Evolutionary conservation across 495 filamentous ascomycete genomes (phyloP), one percentile per base, ranked within the genome.

Genomic region (Cercophora samala): DNA sequence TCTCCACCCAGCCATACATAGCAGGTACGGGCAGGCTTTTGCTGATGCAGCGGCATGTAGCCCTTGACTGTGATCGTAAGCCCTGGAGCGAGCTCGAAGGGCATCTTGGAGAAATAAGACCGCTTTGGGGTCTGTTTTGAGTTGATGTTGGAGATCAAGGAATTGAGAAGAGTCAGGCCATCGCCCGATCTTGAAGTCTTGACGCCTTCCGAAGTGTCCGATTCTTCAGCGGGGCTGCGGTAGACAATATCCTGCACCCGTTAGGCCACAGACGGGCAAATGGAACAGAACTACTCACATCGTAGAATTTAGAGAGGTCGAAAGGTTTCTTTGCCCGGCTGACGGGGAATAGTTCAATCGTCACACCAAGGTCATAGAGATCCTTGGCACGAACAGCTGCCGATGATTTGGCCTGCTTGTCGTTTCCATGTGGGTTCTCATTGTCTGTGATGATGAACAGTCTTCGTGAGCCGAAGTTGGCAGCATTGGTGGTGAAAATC

Each of bases 371-470:
- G 73, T 99, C 96, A 70, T 98, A 97, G 6, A 99, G 77, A 82
- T 99, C 96, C 73, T 95, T 95, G 24, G 95, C 96, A 46, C 93
- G 86, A 3, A 93, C 91, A 8, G 92, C 89, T 3, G 96, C 90
- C 21, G 89, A 87, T 53, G 89, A 90, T 52, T 87, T 89, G 22
- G 89, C 76, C 6, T 82, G 78, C 73, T 92, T 94, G 69, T 90
- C 89, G 3, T 85, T 79, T 1, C 77, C 82, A 73, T 97, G 92
- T 5, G 96, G 95, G 74, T 93, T 85, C 74, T 99, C 96, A 65
- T 97, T 90, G 72, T 98, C 93, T 2, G 96, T 97, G 64, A 99
- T 93, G 66, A 99, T 88, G 78, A 99, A 98, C 13, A 99, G 80
- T 37, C 96, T 86, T 53, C 96, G 82, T 0, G 95, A 97, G 23